Conservation (phyloP, 2,329 filamentous ascomycete genomes). For the Hymenoscyphus infarciens region DNA sequence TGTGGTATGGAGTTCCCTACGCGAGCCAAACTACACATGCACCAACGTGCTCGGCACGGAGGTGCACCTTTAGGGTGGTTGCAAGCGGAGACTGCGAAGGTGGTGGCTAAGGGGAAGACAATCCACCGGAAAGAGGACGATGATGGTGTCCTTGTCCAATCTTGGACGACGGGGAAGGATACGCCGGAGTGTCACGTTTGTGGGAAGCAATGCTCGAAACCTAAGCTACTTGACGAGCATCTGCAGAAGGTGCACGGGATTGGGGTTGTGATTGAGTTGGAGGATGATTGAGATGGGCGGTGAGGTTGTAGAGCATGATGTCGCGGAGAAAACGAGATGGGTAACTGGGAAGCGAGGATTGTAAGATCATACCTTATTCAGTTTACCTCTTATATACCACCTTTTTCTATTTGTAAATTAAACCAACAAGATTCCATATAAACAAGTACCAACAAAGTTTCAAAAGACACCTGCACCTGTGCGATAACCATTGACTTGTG, state of each 20-base stretch:
- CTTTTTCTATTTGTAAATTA: no score
- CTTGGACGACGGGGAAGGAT: background rate
- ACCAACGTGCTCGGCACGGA: background rate
- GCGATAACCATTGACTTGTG: no score
- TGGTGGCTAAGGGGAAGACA: background rate
- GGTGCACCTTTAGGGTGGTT: background rate
- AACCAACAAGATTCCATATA: no score
- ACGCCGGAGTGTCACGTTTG: background rate
- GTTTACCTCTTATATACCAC: background rate
- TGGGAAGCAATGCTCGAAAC: background rate
- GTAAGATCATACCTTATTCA: background rate
- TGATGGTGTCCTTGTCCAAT: background rate
- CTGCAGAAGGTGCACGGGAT: background rate
- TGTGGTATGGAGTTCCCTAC: background rate
- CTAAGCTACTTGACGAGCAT: background rate
- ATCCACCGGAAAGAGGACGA: background rate
- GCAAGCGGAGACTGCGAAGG: background rate
- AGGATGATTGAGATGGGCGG: background rate
- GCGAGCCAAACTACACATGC: background rate
- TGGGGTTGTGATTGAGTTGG: no score
- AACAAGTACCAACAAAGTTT: no score
- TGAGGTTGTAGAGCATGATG: background rate
- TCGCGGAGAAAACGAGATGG: no score
- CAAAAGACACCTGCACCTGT: no score
- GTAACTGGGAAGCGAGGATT: background rate